phyloP scores from a whole-genome alignment of 306 rosid species.

The Pterocarpus santalinus region DNA sequence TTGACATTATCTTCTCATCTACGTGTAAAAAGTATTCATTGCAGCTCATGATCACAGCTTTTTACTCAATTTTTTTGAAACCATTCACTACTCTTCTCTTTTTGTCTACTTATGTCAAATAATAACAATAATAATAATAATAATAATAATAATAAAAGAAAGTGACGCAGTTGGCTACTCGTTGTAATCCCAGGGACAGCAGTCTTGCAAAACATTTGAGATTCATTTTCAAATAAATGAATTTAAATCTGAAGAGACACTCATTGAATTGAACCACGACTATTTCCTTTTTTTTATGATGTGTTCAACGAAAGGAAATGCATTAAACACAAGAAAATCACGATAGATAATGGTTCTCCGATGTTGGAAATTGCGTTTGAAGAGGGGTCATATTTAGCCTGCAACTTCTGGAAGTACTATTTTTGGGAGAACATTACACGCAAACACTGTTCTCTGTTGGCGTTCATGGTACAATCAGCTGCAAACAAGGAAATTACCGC shows the following conservation, averaged over 20 bases:
- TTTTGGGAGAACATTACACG: conserved; percentile 5
- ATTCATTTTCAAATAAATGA: not conserved
- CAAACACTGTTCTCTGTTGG: not conserved
- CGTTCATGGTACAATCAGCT: not conserved
- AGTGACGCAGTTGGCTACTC: not conserved
- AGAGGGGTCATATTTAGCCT: not conserved
- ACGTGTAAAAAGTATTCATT: not conserved
- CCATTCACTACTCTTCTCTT: not conserved
- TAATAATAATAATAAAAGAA: too few relatives aligned
- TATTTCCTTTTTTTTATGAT: not conserved
- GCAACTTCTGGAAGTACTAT: not conserved
- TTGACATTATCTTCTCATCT: too few relatives aligned
- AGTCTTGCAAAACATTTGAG: conserved; percentile 1
- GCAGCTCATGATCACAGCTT: not conserved
- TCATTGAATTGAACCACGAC: not conserved
- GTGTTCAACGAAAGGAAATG: too few relatives aligned
- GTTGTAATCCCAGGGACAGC: not conserved
- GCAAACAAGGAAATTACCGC: not conserved
- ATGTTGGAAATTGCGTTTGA: not conserved
- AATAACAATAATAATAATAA: too few relatives aligned
- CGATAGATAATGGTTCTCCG: not conserved
- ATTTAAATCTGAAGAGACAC: conserved; percentile 5
- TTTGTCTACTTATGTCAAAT: not conserved
- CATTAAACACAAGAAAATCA: too few relatives aligned
- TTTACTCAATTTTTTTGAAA: conserved; percentile 16